These are phyloP conservation scores for Panaeolus cyanescens DNA, from an alignment of 768 basidiomycete species.

Conservation along the genomic window DNA sequence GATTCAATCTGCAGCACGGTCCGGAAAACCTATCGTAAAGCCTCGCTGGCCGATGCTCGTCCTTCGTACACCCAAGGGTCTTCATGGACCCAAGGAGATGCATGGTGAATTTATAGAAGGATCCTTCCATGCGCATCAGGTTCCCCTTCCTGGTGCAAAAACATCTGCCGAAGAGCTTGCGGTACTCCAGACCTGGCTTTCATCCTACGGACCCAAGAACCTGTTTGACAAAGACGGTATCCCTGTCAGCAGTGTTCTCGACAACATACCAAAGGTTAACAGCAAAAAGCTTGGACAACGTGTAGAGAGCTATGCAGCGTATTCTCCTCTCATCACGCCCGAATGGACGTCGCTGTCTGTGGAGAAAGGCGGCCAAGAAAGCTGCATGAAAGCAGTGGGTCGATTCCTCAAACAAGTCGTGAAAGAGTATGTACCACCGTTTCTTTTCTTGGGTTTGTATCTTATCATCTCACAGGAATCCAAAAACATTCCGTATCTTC, in stretches of 20 bases:
- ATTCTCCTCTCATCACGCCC: constrained; percentile 62
- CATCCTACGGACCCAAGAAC: constrained; percentile 67
- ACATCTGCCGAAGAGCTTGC: constrained; percentile 62
- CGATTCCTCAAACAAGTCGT: constrained; percentile 58
- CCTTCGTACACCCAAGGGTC: constrained; percentile 85
- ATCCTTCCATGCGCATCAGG: constrained; percentile 86
- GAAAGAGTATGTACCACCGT: constrained; percentile 39
- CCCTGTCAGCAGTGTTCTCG: constrained; percentile 58
- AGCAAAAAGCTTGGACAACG: constrained; percentile 69
- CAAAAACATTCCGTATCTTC: constrained; percentile 81
- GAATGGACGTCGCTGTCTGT: constrained; percentile 61
- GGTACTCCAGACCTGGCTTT: constrained; percentile 71
- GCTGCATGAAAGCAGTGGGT: constrained; percentile 78
- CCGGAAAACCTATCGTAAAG: constrained; percentile 76
- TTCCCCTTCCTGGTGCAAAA: constrained; percentile 77
- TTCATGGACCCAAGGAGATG: constrained; percentile 65
- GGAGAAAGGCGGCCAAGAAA: constrained; percentile 58
- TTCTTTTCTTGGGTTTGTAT: background rate
- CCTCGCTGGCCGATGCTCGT: constrained; percentile 92
- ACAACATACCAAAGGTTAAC: constrained; percentile 53
- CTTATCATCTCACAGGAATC: constrained; percentile 52
- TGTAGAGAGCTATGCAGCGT: constrained; percentile 66
- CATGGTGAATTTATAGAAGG: constrained; percentile 78
- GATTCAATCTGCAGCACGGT: constrained; percentile 81
- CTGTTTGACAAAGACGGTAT: constrained; percentile 61